phyloP scores from a whole-genome alignment of 768 basidiomycete species.

The Flagelloscypha sp. region DNA sequence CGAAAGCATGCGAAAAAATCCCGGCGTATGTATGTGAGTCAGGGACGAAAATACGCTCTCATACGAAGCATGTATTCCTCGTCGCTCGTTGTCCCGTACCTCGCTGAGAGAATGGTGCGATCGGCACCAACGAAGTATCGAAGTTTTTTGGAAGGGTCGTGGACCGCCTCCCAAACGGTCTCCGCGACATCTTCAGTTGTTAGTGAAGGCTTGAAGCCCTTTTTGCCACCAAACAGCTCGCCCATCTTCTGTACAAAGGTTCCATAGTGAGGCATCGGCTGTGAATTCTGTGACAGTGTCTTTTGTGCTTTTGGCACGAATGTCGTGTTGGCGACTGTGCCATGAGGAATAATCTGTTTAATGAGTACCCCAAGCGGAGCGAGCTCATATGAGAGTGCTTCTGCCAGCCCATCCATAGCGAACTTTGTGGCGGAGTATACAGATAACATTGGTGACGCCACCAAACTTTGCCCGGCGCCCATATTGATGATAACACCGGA shows the following conservation, averaged over 20 bases:
- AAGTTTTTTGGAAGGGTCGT: conserved; percentile 14
- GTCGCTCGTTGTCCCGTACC: conserved; percentile 13
- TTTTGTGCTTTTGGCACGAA: conserved; percentile 6
- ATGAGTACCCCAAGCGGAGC: conserved; percentile 15
- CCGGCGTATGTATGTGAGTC: too few relatives aligned
- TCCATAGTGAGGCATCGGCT: conserved; percentile 8
- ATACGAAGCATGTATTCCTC: conserved; percentile 15
- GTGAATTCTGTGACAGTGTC: conserved; percentile 5
- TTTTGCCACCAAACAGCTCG: conserved; percentile 8
- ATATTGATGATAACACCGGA: conserved; percentile 15
- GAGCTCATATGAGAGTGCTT: conserved; percentile 15
- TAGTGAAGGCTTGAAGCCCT: conserved; percentile 7
- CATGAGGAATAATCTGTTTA: conserved; percentile 15
- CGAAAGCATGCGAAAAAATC: too few relatives aligned
- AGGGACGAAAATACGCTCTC: too few relatives aligned
- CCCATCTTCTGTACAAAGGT: conserved; percentile 2
- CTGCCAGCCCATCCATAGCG: conserved; percentile 18
- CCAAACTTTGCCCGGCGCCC: conserved; percentile 14
- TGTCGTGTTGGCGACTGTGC: conserved; percentile 11
- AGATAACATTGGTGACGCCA: conserved; percentile 11
- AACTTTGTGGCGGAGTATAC: conserved; percentile 17
- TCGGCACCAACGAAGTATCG: conserved; percentile 15
- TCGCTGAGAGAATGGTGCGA: too few relatives aligned
- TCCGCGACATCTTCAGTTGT: conserved; percentile 15
- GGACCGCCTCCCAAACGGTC: conserved; percentile 12